Evolutionary conservation across 2,329 filamentous ascomycete species (phyloP), one percentile per base, ranked within the genome.

Genomic region (Zasmidium angulare): DNA sequence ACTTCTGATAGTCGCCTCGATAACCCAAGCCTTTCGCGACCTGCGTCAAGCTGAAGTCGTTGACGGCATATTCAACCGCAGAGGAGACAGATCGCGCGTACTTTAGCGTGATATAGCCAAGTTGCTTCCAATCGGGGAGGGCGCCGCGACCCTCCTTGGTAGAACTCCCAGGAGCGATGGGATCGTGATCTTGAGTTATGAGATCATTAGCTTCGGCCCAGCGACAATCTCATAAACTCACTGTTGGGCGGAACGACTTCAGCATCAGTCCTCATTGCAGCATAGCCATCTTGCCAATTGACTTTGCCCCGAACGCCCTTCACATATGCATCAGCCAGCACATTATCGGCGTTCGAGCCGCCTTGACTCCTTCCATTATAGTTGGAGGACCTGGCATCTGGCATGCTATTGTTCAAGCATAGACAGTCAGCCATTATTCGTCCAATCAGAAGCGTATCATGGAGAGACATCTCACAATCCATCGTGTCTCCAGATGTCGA

Each of bases 81-180:
- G 89, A 81, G 22, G 55, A 0, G 87, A 91, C 81, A 60, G 82
- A 86, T n/a, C 88, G 80, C 4, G 89, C 81, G 0, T 88, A 90
- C 70, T 87, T 81, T 59, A 90, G 84, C 4, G 63, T 62, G 40
- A 92, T 88, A 69, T 90, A 92, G 1, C 85, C 84, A 0, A 90
- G 78, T 0, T 65, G 72, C 67, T 90, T 89, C 89, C 89, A 91
- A 63, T 85, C 88, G 50, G 82, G 78, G 3, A 91, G 77, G 0
- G 88, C 88, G 2, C 89, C 89, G 0, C 88, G 82, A 2, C 88
- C 89, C 71, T 89, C 82, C 82, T 89, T 88, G 91, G 69, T 89
- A 85, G 26, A 77, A 78, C 0, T 83, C 49, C 86, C 83, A 0
- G 77, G 76, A 0, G 84, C 82, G 66, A 82, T 76, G 0, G 83